phyloP scores from a whole-genome alignment of 192 early-diverging fungal species.

The Umbelopsis sp. region DNA sequence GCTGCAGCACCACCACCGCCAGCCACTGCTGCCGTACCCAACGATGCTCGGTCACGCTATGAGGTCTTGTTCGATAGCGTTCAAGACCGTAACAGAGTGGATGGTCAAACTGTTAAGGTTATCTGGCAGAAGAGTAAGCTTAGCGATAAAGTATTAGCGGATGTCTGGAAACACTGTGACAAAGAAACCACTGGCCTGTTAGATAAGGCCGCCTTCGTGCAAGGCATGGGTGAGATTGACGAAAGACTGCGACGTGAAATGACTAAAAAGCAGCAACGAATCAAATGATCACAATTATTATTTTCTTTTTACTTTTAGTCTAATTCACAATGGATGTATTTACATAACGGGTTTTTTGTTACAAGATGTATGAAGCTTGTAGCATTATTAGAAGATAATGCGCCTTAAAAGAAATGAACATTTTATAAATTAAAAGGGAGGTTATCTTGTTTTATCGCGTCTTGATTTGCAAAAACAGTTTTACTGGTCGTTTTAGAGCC shows the following conservation, averaged over 20 bases:
- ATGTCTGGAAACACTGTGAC: slow-evolving; percentile 32
- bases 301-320: neutral
- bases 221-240: slow-evolving; percentile 31
- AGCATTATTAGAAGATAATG: too few species aligned
- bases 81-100: slow-evolving; percentile 25
- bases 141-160: slow-evolving; percentile 13
- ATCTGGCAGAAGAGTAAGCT: slow-evolving; percentile 28
- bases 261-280: neutral
- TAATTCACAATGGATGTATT: neutral
- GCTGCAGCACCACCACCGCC: slow-evolving; percentile 26
- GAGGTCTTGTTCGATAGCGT: slow-evolving; percentile 23
- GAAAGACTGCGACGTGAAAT: slow-evolving; percentile 3
- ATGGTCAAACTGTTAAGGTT: slow-evolving; percentile 14
- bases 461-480: slow-evolving; percentile 55
- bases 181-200: slow-evolving; percentile 21
- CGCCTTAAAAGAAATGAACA: too few species aligned
- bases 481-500: slow-evolving; percentile 44
- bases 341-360: neutral
- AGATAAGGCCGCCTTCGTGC: slow-evolving; percentile 26
- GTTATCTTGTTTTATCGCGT: slow-evolving; percentile 35
- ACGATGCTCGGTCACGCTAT: slow-evolving; percentile 10
- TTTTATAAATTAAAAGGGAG: neutral
- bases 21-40: neutral
- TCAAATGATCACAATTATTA: neutral
- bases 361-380: too few species aligned